Percentiles rank a stretch among this genome's conserved stretches.
These are phyloP conservation scores for Cyclotella atomus DNA, from an alignment of 108 stramenopile species.

Conservation along the genomic window DNA sequence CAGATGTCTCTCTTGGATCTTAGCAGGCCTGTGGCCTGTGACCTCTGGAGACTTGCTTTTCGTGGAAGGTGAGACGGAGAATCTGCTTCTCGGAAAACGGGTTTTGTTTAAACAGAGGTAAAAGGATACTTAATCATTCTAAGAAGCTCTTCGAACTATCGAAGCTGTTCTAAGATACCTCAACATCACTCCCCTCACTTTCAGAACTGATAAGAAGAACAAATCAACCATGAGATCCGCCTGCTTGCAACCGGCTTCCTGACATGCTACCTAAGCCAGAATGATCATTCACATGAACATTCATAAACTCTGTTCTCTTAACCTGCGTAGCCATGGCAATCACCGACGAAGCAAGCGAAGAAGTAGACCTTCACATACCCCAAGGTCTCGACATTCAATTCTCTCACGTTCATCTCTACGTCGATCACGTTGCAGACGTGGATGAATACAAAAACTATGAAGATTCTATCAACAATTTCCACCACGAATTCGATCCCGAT, in stretches of 20 bases:
- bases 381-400: slow-evolving; percentile 48
- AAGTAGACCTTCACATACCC: slow-evolving; percentile 2
- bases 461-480: slow-evolving; percentile 54
- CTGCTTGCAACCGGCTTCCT: too few species aligned
- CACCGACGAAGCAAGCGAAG: not conserved
- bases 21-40: too few species aligned
- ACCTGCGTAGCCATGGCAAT: not conserved
- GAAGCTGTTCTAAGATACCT: not conserved
- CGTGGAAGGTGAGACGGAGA: too few species aligned
- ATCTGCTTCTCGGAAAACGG: too few species aligned
- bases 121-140: too few species aligned
- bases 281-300: not conserved
- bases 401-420: slow-evolving; percentile 82
- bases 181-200: not conserved
- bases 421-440: slow-evolving; percentile 60
- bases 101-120: too few species aligned
- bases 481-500: not conserved
- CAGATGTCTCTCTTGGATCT: too few species aligned
- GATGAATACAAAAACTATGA: slow-evolving; percentile 70
- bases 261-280: not conserved
- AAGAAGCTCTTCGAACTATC: too few species aligned
- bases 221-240: not conserved
- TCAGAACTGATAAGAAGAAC: not conserved
- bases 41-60: too few species aligned
- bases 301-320: not conserved